These are phyloP conservation scores for Dysphania ambrosioides DNA, from an alignment of 148 eudicot species.

Conservation along the genomic window DNA sequence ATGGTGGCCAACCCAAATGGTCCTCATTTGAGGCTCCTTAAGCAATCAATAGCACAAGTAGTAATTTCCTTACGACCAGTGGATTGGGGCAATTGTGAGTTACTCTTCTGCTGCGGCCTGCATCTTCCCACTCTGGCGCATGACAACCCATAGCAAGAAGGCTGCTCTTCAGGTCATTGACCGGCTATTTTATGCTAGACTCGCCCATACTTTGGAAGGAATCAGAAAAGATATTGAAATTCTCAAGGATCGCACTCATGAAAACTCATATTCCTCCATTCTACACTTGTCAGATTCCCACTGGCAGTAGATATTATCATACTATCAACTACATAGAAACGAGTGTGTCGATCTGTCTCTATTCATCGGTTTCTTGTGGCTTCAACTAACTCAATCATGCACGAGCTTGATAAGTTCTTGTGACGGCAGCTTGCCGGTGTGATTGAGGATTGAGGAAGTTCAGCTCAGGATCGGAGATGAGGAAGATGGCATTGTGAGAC, in stretches of 20 bases:
- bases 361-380: constrained; percentile 71
- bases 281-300: constrained; percentile 67
- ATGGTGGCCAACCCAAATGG: constrained; percentile 82
- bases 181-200: constrained; percentile 65
- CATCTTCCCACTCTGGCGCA: constrained; percentile 70
- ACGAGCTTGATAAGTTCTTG: constrained; percentile 63
- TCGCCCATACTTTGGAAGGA: constrained; percentile 69
- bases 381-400: constrained; percentile 58
- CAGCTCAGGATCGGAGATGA: constrained; percentile 54
- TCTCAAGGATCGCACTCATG: constrained; percentile 66
- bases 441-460: constrained; percentile 47
- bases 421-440: constrained; percentile 54
- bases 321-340: constrained; percentile 30
- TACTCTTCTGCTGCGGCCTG: constrained; percentile 82
- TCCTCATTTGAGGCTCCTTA: constrained; percentile 81
- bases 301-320: constrained; percentile 39
- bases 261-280: constrained; percentile 61
- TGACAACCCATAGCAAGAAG: constrained; percentile 74
- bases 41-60: constrained; percentile 70
- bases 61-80: constrained; percentile 67
- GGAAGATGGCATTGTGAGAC: constrained; percentile 52
- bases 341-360: constrained; percentile 36
- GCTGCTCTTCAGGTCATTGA: constrained; percentile 87
- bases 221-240: constrained; percentile 73
- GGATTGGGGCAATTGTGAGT: constrained; percentile 79